A percentile compares a stretch with the other conserved stretches of the same genome.
Conservation (phyloP, 1,284 basidiomycete species). For the Puccinia hordei region DNA sequence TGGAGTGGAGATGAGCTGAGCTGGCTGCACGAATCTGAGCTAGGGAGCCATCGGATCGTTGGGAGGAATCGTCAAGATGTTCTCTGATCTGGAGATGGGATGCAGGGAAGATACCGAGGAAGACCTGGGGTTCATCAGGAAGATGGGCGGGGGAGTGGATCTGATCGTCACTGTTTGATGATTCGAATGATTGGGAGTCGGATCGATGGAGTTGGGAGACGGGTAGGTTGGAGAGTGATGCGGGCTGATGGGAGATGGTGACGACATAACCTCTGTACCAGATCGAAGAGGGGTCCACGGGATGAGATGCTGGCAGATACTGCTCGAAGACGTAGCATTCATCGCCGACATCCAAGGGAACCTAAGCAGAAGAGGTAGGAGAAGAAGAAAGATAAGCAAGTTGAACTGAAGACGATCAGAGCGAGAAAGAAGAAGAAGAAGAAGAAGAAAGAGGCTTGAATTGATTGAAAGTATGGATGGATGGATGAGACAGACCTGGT, state of each 20-base stretch:
- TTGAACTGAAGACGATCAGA: too few relatives aligned
- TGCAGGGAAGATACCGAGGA: constrained; percentile 92
- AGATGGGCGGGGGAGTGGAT: constrained; percentile 54
- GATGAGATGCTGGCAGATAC: constrained; percentile 63
- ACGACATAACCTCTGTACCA: constrained; percentile 72
- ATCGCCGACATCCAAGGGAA: constrained; percentile 71
- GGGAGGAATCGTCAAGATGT: constrained; percentile 83
- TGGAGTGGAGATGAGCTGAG: constrained; percentile 52
- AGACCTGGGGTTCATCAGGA: constrained; percentile 70
- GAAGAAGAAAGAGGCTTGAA: too few relatives aligned
- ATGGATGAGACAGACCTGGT: constrained; percentile 38
- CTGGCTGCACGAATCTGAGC: constrained; percentile 38
- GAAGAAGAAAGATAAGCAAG: too few relatives aligned
- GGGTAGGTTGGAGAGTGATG: constrained; percentile 58
- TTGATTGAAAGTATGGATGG: not conserved
- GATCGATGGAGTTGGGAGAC: constrained; percentile 52
- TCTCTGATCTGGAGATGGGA: constrained; percentile 87
- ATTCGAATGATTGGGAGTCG: constrained; percentile 53
- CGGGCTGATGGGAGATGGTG: constrained; percentile 72
- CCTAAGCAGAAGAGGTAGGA: constrained; percentile 56
- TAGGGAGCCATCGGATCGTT: constrained; percentile 72
- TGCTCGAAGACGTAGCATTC: constrained; percentile 95
- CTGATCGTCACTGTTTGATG: constrained; percentile 57
- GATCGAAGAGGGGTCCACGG: constrained; percentile 52
- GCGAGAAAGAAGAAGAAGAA: too few relatives aligned